phyloP scores from a whole-genome alignment of 345 rosid genomes.

The Luvunga scandens region DNA sequence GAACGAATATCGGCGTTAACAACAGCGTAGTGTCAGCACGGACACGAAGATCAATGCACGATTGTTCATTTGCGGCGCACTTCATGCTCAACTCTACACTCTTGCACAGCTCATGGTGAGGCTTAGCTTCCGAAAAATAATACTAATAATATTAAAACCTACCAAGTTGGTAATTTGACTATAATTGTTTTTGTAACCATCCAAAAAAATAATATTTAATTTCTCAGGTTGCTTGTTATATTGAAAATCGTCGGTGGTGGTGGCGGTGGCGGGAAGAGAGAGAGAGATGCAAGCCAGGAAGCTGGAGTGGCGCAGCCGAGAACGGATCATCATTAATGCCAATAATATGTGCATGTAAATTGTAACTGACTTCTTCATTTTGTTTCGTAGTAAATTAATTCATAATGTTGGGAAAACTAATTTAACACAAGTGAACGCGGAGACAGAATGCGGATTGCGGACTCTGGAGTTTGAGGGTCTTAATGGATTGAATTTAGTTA shows the following conservation, averaged over 20 bases:
- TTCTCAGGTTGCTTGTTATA: background rate
- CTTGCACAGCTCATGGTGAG: slow-evolving; percentile 13
- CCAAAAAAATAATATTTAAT: background rate
- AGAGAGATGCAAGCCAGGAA: slow-evolving; percentile 8
- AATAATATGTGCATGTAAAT: background rate
- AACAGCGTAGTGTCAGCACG: slow-evolving; percentile 11
- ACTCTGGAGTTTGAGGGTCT: too few relatives aligned
- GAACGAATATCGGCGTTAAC: background rate
- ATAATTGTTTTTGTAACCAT: background rate
- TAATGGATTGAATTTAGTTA: background rate
- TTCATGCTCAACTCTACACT: slow-evolving; percentile 32
- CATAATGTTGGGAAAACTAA: background rate
- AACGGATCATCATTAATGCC: slow-evolving; percentile 31
- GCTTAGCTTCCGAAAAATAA: background rate
- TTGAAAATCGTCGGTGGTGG: slow-evolving; percentile 14
- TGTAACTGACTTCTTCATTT: background rate
- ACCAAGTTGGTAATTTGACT: slow-evolving; percentile 22
- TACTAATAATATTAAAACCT: background rate
- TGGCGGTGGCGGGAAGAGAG: slow-evolving; percentile 17
- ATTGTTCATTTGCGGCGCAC: slow-evolving; percentile 50
- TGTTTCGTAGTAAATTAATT: background rate
- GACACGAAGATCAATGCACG: slow-evolving; percentile 24
- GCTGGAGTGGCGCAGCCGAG: slow-evolving; percentile 30
- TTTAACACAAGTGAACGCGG: background rate
- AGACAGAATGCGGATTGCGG: too few relatives aligned